Percentiles rank a stretch among this genome's conserved stretches.
These are phyloP conservation scores for Penicillium lividum DNA, from an alignment of 495 filamentous ascomycete genomes.

Conservation along the genomic window DNA sequence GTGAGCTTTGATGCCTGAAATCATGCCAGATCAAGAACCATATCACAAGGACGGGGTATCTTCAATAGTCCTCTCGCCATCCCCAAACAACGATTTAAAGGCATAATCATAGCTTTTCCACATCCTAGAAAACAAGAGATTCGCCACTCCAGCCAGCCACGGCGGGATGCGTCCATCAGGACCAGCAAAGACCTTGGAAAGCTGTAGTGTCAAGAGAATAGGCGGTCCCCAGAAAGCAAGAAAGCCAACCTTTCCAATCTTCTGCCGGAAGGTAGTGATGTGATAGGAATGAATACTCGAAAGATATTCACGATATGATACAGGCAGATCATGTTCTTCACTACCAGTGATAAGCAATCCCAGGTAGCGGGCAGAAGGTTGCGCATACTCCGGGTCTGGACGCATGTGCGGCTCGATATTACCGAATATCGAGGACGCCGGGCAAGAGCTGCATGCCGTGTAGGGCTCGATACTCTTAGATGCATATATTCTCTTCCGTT, in stretches of 20 bases:
- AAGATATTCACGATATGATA: slow-evolving; percentile 72
- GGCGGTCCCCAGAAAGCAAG: slow-evolving; percentile 60
- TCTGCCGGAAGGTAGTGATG: slow-evolving; percentile 65
- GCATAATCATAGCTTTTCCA: slow-evolving; percentile 77
- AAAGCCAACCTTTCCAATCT: slow-evolving; percentile 63
- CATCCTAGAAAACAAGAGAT: slow-evolving; percentile 51
- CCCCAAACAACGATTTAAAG: slow-evolving; percentile 71
- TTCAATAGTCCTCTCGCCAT: slow-evolving; percentile 76
- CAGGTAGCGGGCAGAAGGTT: slow-evolving; percentile 82
- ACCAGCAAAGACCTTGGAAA: slow-evolving; percentile 55
- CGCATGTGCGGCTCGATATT: slow-evolving; percentile 38
- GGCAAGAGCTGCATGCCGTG: slow-evolving; percentile 1
- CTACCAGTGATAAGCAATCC: slow-evolving; percentile 75
- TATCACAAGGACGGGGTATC: slow-evolving; percentile 24
- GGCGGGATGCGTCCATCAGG: slow-evolving; percentile 63
- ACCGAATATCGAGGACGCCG: slow-evolving; percentile 12
- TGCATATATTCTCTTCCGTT: slow-evolving; percentile 6
- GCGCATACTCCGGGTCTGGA: slow-evolving; percentile 67
- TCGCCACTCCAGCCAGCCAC: slow-evolving; percentile 60
- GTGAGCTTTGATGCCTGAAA: not conserved
- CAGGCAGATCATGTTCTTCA: slow-evolving; percentile 71
- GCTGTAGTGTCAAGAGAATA: slow-evolving; percentile 48
- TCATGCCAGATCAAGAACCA: not conserved
- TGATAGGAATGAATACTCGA: slow-evolving; percentile 64
- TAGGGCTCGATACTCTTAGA: slow-evolving; percentile 1